Percentiles rank a stretch among this genome's conserved stretches.
Evolutionary conservation across 345 rosid genomes (phyloP).

Genomic region (Arabis hirsuta): DNA sequence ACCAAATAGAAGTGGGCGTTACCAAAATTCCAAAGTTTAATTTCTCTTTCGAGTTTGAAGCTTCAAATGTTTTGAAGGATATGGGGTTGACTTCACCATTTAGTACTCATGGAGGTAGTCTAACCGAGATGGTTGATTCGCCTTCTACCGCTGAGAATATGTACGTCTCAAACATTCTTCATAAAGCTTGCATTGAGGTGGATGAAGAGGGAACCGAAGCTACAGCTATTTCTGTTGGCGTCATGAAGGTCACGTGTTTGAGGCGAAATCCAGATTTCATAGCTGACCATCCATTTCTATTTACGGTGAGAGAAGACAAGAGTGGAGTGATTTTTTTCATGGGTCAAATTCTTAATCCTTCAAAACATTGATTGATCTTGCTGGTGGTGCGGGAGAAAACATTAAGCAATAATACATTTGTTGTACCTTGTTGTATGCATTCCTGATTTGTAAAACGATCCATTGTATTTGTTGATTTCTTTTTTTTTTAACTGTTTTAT

Average conservation of each 20-base stretch:
- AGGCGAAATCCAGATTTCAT: slow-evolving; percentile 45
- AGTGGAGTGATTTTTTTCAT: no score
- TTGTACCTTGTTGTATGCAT: background rate
- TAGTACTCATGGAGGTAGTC: slow-evolving; percentile 45
- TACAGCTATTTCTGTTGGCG: slow-evolving; percentile 53
- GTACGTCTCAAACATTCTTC: slow-evolving; percentile 53
- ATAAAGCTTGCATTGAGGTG: slow-evolving; percentile 60
- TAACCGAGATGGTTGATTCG: slow-evolving; percentile 61
- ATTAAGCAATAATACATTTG: background rate
- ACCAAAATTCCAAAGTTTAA: slow-evolving; percentile 60
- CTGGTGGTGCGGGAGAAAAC: background rate
- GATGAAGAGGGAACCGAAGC: slow-evolving; percentile 76
- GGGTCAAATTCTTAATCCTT: slow-evolving; percentile 23
- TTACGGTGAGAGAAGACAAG: no score
- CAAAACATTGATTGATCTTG: slow-evolving; percentile 23
- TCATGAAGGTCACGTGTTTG: background rate
- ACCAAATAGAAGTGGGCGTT: slow-evolving; percentile 42
- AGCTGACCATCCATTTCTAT: slow-evolving; percentile 68
- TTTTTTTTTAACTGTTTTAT: background rate
- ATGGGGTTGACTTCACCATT: slow-evolving; percentile 61
- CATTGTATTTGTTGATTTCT: background rate
- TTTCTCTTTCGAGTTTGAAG: slow-evolving; percentile 54
- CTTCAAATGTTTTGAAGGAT: slow-evolving; percentile 49
- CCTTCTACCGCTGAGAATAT: slow-evolving; percentile 37
- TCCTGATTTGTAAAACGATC: background rate